These are phyloP conservation scores for Boletus sp. DNA, from an alignment of 768 basidiomycete species.

Conservation along the genomic window DNA sequence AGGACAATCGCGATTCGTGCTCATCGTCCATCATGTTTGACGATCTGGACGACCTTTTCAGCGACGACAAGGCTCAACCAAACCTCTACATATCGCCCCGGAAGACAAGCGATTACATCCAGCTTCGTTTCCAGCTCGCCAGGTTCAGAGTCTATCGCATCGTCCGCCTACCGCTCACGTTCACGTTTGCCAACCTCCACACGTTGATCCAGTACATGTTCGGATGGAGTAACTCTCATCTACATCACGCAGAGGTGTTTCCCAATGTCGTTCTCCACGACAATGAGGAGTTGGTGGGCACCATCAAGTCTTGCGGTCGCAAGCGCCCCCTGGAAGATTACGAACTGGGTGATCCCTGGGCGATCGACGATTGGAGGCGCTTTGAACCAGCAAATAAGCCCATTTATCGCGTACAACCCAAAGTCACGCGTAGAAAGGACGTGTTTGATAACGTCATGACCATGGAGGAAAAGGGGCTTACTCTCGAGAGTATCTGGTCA, in stretches of 20 bases:
- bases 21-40: slow-evolving; percentile 8
- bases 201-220: slow-evolving; percentile 30
- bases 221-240: slow-evolving; percentile 28
- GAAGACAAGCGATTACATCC: slow-evolving; percentile 19
- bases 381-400: slow-evolving; percentile 14
- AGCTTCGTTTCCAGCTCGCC: slow-evolving; percentile 30
- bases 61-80: background rate
- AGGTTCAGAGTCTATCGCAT: slow-evolving; percentile 26
- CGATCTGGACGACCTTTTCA: background rate
- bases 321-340: slow-evolving; percentile 15
- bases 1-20: background rate
- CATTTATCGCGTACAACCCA: slow-evolving; percentile 17
- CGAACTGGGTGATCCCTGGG: slow-evolving; percentile 7
- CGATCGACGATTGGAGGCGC: slow-evolving; percentile 12
- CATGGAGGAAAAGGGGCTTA: slow-evolving; percentile 21
- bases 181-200: slow-evolving; percentile 32
- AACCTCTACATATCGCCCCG: slow-evolving; percentile 12
- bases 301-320: slow-evolving; percentile 24
- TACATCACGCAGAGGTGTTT: slow-evolving; percentile 22
- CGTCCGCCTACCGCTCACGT: slow-evolving; percentile 24
- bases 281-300: slow-evolving; percentile 2
- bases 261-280: slow-evolving; percentile 22
- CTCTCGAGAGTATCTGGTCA: slow-evolving; percentile 27
- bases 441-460: slow-evolving; percentile 7
- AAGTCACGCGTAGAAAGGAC: slow-evolving; percentile 6